phyloP scores from a whole-genome alignment of 208 protist species.

The Leishmania aethiopica region DNA sequence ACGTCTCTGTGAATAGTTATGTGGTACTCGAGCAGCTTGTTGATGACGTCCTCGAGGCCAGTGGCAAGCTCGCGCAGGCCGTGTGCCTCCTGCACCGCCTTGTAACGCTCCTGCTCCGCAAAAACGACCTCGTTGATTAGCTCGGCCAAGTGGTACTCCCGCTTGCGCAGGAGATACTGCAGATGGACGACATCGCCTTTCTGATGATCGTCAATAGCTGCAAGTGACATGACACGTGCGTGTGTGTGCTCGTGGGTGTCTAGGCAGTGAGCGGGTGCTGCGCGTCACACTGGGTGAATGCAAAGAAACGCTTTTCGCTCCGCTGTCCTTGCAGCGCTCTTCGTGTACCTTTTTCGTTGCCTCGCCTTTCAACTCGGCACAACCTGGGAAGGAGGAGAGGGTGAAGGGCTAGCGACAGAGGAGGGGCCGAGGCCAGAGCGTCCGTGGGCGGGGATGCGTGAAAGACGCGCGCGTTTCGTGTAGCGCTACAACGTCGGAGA shows the following conservation, averaged over 20 bases:
- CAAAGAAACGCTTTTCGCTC: neutral
- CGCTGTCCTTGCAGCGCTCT: neutral
- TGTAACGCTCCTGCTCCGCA: constrained; percentile 49
- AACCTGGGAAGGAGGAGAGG: neutral
- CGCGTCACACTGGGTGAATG: neutral
- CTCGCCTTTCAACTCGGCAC: neutral
- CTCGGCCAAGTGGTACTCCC: constrained; percentile 76
- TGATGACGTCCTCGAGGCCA: constrained; percentile 45
- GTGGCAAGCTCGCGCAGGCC: constrained; percentile 28
- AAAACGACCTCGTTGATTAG: constrained; percentile 81
- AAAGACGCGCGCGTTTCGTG: neutral
- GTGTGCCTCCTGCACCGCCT: constrained; percentile 30
- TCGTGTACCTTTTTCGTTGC: neutral
- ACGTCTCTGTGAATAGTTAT: constrained; percentile 56
- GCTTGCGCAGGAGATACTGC: constrained; percentile 48
- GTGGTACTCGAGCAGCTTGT: constrained; percentile 55
- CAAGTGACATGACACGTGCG: constrained; percentile 20
- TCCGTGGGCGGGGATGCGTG: neutral
- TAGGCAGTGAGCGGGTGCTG: neutral
- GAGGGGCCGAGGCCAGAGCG: neutral
- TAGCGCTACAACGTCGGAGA: neutral
- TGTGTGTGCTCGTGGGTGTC: neutral
- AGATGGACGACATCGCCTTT: constrained; percentile 34
- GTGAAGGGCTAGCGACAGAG: neutral
- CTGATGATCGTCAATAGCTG: neutral